These are phyloP conservation scores for Russula emetica DNA, from an alignment of 768 basidiomycete species.

Conservation along the genomic window DNA sequence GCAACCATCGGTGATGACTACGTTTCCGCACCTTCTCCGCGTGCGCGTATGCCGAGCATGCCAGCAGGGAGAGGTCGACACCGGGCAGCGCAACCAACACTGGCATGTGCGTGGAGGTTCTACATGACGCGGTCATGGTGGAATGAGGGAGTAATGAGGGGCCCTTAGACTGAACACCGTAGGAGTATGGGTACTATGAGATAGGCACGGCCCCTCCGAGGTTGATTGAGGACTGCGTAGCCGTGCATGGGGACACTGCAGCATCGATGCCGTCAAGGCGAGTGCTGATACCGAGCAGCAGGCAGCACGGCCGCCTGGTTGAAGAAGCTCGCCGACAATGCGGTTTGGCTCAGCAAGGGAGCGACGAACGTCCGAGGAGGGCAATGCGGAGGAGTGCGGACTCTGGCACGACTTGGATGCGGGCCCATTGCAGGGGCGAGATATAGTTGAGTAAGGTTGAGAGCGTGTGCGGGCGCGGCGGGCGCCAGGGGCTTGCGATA, in stretches of 20 bases:
- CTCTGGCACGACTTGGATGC: too few species aligned
- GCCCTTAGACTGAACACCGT: slow-evolving; percentile 61
- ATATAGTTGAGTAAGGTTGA: slow-evolving; percentile 81
- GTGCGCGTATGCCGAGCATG: slow-evolving; percentile 64
- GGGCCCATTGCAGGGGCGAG: too few species aligned
- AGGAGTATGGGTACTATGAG: slow-evolving; percentile 77
- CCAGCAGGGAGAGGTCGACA: slow-evolving; percentile 61
- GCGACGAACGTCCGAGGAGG: slow-evolving; percentile 84
- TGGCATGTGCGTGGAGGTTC: slow-evolving; percentile 65
- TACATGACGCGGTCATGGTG: slow-evolving; percentile 42
- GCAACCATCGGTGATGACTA: slow-evolving; percentile 86
- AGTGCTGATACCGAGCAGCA: slow-evolving; percentile 32
- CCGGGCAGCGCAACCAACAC: slow-evolving; percentile 41
- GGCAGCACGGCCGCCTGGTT: slow-evolving; percentile 9
- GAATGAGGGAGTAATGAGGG: slow-evolving; percentile 65
- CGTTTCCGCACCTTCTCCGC: slow-evolving; percentile 34
- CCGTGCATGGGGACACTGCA: slow-evolving; percentile 67
- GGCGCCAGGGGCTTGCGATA: too few species aligned
- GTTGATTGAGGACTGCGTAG: slow-evolving; percentile 76
- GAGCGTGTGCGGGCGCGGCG: slow-evolving; percentile 63
- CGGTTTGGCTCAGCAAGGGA: slow-evolving; percentile 38
- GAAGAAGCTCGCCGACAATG: too few species aligned
- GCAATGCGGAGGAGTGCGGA: slow-evolving; percentile 58
- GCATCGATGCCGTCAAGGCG: slow-evolving; percentile 66
- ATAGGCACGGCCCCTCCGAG: slow-evolving; percentile 74